phyloP scores from a whole-genome alignment of 129 eudicot genomes.

The Helianthus tuberosus region DNA sequence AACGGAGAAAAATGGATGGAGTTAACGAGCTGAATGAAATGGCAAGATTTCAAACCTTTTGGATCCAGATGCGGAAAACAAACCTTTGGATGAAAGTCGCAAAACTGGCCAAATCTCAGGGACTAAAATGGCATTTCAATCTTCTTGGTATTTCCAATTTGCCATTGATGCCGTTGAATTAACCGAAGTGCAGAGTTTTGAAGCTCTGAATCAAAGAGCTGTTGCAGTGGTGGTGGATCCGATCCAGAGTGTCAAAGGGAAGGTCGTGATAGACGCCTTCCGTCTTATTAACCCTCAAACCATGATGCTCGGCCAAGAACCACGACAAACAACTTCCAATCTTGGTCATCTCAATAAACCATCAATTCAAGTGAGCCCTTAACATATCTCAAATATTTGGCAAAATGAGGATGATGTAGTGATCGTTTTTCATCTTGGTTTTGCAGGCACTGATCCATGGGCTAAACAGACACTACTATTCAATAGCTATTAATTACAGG shows the following conservation, averaged over 20 bases:
- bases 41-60: too few relatives aligned
- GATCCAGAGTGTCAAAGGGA: slow-evolving; percentile 95
- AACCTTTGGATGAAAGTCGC: too few relatives aligned
- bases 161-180: slow-evolving; percentile 1
- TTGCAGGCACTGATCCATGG: slow-evolving; percentile 92
- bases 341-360: slow-evolving; percentile 98
- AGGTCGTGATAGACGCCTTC: slow-evolving; percentile 94
- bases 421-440: slow-evolving; percentile 14
- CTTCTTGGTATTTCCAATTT: not conserved
- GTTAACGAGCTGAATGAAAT: too few relatives aligned
- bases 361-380: slow-evolving; percentile 70
- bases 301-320: slow-evolving; percentile 99
- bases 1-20: too few relatives aligned
- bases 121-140: too few relatives aligned
- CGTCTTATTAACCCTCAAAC: slow-evolving; percentile 94
- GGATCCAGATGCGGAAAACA: too few relatives aligned
- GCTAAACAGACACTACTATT: slow-evolving; percentile 86
- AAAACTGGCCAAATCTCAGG: too few relatives aligned
- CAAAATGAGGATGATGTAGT: not conserved
- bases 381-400: not conserved
- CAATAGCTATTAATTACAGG: slow-evolving; percentile 89
- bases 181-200: slow-evolving; percentile 70
- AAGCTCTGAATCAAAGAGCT: slow-evolving; percentile 92
- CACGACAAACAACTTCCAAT: slow-evolving; percentile 92
- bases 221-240: slow-evolving; percentile 99